phyloP scores from a whole-genome alignment of 192 early-diverging fungal species.

The Backusella liffmaniae region DNA sequence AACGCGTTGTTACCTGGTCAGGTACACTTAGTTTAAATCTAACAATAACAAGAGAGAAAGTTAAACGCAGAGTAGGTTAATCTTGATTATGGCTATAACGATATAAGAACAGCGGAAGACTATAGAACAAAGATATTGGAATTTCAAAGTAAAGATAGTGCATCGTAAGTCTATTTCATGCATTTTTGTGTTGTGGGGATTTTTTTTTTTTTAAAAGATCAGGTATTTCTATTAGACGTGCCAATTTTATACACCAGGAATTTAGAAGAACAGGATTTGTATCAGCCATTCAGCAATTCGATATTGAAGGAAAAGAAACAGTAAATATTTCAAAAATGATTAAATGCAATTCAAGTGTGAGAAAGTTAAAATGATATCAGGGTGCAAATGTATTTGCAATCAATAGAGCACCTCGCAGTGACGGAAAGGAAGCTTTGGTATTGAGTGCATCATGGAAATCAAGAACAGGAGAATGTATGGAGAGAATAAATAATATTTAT shows the following conservation, averaged over 20 bases:
- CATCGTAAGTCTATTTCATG: slow-evolving; percentile 30
- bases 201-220: neutral
- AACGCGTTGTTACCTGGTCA: slow-evolving; percentile 75
- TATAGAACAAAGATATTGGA: slow-evolving; percentile 40
- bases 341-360: no score
- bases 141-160: slow-evolving; percentile 31
- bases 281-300: slow-evolving; percentile 52
- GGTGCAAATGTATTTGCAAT: slow-evolving; percentile 84
- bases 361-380: neutral
- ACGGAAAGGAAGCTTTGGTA: slow-evolving; percentile 87
- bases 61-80: slow-evolving; percentile 42
- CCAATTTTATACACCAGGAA: slow-evolving; percentile 47
- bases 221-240: slow-evolving; percentile 26
- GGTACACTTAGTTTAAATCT: slow-evolving; percentile 33
- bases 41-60: neutral
- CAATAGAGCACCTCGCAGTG: slow-evolving; percentile 75
- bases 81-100: slow-evolving; percentile 45
- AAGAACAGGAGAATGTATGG: slow-evolving; percentile 51
- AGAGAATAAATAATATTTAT: neutral
- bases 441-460: slow-evolving; percentile 81
- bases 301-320: slow-evolving; percentile 9
- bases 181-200: neutral
- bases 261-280: slow-evolving; percentile 53
- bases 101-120: slow-evolving; percentile 42
- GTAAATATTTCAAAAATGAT: neutral